Percentiles rank a stretch among this genome's conserved stretches.
Conservation (phyloP, 2,329 filamentous ascomycete species). For the Keithomyces neogunnii region DNA sequence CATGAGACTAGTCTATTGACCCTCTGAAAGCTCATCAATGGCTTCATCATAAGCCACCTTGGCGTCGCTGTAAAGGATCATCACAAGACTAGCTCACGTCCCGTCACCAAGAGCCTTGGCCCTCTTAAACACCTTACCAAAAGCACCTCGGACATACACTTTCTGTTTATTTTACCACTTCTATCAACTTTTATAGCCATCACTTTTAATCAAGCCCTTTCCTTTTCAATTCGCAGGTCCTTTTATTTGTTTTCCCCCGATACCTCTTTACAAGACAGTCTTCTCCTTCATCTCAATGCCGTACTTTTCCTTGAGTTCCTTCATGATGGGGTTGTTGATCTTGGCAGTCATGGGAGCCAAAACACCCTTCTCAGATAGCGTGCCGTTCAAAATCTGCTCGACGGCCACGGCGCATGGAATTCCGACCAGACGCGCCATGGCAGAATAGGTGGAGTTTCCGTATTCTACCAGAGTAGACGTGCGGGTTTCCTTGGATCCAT, state of each 20-base stretch:
- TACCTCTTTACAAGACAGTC: slow-evolving; percentile 27
- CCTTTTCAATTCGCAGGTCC: not conserved
- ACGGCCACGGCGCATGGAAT: slow-evolving; percentile 62
- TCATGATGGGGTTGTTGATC: slow-evolving; percentile 65
- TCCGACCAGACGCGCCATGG: slow-evolving; percentile 79
- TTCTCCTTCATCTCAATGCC: slow-evolving; percentile 67
- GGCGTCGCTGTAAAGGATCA: no score
- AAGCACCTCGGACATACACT: not conserved
- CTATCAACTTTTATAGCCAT: not conserved
- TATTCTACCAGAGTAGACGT: slow-evolving; percentile 80
- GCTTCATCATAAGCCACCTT: no score
- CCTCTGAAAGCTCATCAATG: no score
- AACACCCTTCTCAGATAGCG: slow-evolving; percentile 63
- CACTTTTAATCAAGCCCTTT: not conserved
- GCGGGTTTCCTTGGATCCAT: slow-evolving; percentile 67
- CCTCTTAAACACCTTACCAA: not conserved
- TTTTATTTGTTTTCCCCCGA: not conserved
- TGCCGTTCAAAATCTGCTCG: slow-evolving; percentile 68
- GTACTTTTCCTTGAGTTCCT: slow-evolving; percentile 70
- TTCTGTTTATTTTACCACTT: not conserved
- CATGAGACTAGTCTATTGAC: no score
- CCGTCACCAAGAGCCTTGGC: not conserved
- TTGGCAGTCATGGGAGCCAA: slow-evolving; percentile 68
- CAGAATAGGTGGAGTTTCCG: slow-evolving; percentile 71
- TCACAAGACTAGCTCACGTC: no score